These are phyloP conservation scores for Neonothopanus nambi DNA, from an alignment of 1,284 basidiomycete species.

Conservation along the genomic window DNA sequence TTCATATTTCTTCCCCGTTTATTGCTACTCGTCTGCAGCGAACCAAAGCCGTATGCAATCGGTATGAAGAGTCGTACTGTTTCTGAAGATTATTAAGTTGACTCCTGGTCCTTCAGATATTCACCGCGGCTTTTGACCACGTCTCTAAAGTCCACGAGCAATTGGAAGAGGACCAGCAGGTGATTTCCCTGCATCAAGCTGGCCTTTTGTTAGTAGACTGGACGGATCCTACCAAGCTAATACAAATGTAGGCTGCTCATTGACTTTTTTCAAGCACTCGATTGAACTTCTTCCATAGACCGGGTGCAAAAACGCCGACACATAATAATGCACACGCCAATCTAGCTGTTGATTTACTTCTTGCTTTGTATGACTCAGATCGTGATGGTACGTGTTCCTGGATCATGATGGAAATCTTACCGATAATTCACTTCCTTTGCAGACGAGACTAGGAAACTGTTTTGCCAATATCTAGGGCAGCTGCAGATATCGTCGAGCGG, in stretches of 20 bases:
- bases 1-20: constrained; percentile 95
- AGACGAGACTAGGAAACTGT: constrained; percentile 82
- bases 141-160: constrained; percentile 72
- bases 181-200: constrained; percentile 82
- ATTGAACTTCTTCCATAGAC: constrained; percentile 30
- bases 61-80: constrained; percentile 42
- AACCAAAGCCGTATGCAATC: constrained; percentile 84
- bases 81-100: neutral
- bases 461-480: constrained; percentile 81
- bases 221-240: constrained; percentile 86
- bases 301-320: constrained; percentile 28
- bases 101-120: constrained; percentile 53
- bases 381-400: constrained; percentile 28
- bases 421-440: neutral
- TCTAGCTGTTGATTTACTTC: constrained; percentile 75
- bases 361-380: constrained; percentile 57
- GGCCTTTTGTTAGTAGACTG: constrained; percentile 89
- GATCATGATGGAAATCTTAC: neutral
- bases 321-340: constrained; percentile 73
- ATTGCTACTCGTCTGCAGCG: constrained; percentile 79
- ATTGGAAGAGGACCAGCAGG: constrained; percentile 74
- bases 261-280: constrained; percentile 4
- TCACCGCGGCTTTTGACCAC: constrained; percentile 74
- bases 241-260: constrained; percentile 26
- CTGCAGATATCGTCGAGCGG: constrained; percentile 68